Conservation (phyloP, 371 early-diverging fungal species). For the Syncephalis plumigaleata region DNA sequence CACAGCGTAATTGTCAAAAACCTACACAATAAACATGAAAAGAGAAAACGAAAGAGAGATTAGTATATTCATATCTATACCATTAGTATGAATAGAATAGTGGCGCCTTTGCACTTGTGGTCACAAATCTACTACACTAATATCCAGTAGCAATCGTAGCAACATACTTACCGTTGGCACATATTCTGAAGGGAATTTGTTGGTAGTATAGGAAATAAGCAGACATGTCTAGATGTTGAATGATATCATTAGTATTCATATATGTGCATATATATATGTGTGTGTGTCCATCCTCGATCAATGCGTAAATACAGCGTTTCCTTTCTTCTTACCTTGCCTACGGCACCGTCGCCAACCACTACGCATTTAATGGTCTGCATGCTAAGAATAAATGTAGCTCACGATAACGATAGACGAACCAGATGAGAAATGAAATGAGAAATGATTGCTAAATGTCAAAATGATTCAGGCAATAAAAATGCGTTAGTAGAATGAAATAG, state of each 20-base stretch:
- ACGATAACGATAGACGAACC: too few species aligned
- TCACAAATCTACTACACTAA: background rate
- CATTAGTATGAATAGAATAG: too few species aligned
- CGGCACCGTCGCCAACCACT: constrained; percentile 97
- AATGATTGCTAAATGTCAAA: background rate
- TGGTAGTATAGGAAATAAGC: constrained; percentile 94
- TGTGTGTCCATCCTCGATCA: too few species aligned
- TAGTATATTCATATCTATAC: too few species aligned
- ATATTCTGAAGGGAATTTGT: constrained; percentile 97
- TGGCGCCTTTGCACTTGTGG: background rate
- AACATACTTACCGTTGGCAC: constrained; percentile 76
- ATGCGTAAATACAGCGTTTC: background rate
- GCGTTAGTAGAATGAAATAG: background rate
- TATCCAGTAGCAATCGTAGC: background rate
- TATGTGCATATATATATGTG: background rate
- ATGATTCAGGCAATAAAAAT: background rate
- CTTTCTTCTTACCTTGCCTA: constrained; percentile 62
- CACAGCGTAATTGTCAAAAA: constrained; percentile 98
- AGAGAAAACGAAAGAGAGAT: too few species aligned
- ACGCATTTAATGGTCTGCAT: constrained; percentile 87
- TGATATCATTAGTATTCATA: background rate
- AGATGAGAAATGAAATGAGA: background rate
- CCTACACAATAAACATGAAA: too few species aligned
- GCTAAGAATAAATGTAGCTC: constrained; percentile 1
- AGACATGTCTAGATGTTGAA: constrained; percentile 81